Evolutionary conservation across 1,139 yeast genomes (phyloP), one percentile per base, ranked within the genome.

Genomic region (Pichia sp.): DNA sequence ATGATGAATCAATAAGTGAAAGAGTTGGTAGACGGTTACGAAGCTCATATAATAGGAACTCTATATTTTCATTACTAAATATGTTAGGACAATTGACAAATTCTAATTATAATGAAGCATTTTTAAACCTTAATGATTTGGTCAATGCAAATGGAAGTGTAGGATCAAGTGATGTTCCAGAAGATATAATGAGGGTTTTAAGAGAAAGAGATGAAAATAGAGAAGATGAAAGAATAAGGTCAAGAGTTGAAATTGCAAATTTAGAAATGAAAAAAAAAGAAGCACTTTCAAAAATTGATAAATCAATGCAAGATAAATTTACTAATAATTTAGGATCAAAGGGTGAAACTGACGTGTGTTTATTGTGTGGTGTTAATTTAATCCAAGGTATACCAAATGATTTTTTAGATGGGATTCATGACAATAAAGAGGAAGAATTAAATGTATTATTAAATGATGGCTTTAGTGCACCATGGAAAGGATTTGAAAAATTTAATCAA

Each of bases 361-460:
- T 77, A 40, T 65, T 84, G 42, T 88, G 96, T 66, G 88, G 86
- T 1, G 73, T 79, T 1, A 74, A 70, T 9, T 67, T 88, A 18
- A 94, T 94, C 4, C 77, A 72, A 46, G 96, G 96, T 0, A 74
- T 85, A 4, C 82, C 89, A 0, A 66, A 61, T 0, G 76, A 70
- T 23, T 81, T 75, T 56, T 60, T 64, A 44, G 55, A 66, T 30
- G 18, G 16, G 7, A 63, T 56, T 25, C 57, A 64, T 30, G 51
- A 27, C 7, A 47, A 46, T 49, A 50, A 66, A 32, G 50, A 66
- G 34, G 50, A 61, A 16, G 36, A 35, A 6, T 39, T 44, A 5
- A 39, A 46, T 11, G 18, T 24, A 2, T 39, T 50, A n/a, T 27
- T 66, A 15, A 69, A 56, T 25, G 56, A 55, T 18, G 56, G 54